phyloP scores from a whole-genome alignment of 441 rosid genomes.

The Bruguiera hainesii region DNA sequence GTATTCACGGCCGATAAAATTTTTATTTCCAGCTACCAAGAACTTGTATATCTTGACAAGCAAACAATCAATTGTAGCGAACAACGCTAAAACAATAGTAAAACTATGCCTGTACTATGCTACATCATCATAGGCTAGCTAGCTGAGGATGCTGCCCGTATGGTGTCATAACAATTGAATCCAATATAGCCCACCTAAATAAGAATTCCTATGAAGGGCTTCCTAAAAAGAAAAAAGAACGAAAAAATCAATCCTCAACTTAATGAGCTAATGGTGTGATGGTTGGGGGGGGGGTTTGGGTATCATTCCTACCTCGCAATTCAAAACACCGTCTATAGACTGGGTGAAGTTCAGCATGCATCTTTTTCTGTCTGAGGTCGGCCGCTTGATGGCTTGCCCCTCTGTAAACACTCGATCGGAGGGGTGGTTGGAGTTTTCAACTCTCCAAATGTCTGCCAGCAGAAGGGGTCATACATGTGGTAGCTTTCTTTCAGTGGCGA shows the following conservation, averaged over 20 bases:
- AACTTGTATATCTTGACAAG: constrained; percentile 21
- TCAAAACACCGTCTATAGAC: constrained; percentile 33
- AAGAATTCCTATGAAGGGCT: constrained; percentile 25
- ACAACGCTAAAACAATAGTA: constrained; percentile 18
- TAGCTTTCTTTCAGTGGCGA: constrained; percentile 54
- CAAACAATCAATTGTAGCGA: constrained; percentile 24
- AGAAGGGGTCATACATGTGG: constrained; percentile 65
- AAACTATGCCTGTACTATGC: constrained; percentile 14
- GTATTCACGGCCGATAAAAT: neutral
- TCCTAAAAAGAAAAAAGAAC: neutral
- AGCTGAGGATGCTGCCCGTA: constrained; percentile 22
- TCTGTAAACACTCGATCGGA: constrained; percentile 69
- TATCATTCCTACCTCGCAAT: constrained; percentile 47
- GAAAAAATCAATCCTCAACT: constrained; percentile 21
- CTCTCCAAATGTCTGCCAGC: constrained; percentile 90
- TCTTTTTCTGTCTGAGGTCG: constrained; percentile 54
- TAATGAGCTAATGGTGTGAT: constrained; percentile 37
- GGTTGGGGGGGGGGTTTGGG: constrained; percentile 35
- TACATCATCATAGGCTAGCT: constrained; percentile 22
- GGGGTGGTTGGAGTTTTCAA: constrained; percentile 69
- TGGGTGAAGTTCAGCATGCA: constrained; percentile 44
- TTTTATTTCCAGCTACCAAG: constrained; percentile 27
- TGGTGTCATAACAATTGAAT: constrained; percentile 24
- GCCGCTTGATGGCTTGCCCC: constrained; percentile 71
- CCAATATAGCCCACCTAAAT: constrained; percentile 16